Evolutionary conservation across 495 filamentous ascomycete species (phyloP).

Genomic region (Aspergillus biplanus): DNA sequence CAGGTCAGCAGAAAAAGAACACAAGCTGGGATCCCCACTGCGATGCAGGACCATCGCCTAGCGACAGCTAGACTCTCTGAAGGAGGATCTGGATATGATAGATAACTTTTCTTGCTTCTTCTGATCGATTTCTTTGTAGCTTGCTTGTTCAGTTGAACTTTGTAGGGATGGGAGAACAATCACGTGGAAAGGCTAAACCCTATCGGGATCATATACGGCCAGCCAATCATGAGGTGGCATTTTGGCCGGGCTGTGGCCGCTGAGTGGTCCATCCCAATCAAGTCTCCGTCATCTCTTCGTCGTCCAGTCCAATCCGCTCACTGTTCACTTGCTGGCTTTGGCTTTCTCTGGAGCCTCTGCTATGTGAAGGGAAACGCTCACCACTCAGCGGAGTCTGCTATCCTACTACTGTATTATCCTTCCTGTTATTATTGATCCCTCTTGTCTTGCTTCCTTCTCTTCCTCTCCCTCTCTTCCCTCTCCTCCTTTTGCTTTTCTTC

Average conservation of each 20-base stretch:
- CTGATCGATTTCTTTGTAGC: too few relatives aligned
- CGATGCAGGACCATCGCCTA: not conserved
- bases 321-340: not conserved
- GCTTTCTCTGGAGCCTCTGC: slow-evolving; percentile 8
- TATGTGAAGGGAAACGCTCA: not conserved
- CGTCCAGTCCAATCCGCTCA: not conserved
- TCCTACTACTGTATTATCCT: not conserved
- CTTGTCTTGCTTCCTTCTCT: slow-evolving; percentile 10
- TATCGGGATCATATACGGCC: not conserved
- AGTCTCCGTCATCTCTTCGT: not conserved
- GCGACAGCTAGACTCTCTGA: not conserved
- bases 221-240: slow-evolving; percentile 14
- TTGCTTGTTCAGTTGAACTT: not conserved
- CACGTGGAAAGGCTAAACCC: slow-evolving; percentile 25
- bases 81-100: not conserved
- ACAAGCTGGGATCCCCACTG: not conserved
- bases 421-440: slow-evolving; percentile 17
- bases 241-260: slow-evolving; percentile 14
- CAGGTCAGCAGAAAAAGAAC: not conserved
- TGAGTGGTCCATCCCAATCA: slow-evolving; percentile 12
- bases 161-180: slow-evolving; percentile 2
- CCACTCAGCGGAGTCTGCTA: not conserved
- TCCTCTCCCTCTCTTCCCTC: slow-evolving; percentile 6
- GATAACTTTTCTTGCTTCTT: not conserved
- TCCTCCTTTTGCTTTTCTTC: not conserved